Conservation (phyloP, 495 filamentous ascomycete species). For the Tuber aestivum region DNA sequence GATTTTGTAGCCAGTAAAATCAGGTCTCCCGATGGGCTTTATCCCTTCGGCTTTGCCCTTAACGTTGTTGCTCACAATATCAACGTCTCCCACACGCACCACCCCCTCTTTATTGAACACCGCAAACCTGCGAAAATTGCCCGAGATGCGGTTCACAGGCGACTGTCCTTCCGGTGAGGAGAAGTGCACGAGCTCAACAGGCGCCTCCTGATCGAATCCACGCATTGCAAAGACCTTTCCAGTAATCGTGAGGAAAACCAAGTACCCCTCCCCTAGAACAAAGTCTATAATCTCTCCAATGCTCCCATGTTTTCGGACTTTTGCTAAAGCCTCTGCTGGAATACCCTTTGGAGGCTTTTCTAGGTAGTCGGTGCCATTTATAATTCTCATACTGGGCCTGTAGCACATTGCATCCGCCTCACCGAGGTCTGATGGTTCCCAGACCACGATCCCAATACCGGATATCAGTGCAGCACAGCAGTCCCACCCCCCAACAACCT, state of each 20-base stretch:
- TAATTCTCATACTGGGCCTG: not conserved
- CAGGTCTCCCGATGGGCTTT: constrained; percentile 21
- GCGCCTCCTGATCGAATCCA: constrained; percentile 11
- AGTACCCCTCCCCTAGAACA: constrained; percentile 32
- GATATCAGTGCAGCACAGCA: constrained; percentile 34
- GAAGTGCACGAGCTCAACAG: constrained; percentile 34
- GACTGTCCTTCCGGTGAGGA: constrained; percentile 22
- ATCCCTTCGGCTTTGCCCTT: constrained; percentile 14
- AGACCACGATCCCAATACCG: constrained; percentile 30
- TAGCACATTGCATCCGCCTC: not conserved
- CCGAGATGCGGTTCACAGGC: constrained; percentile 31
- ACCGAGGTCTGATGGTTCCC: constrained; percentile 14
- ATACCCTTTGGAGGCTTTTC: not conserved
- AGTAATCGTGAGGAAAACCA: constrained; percentile 34
- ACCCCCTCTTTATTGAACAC: constrained; percentile 39
- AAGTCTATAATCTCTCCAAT: constrained; percentile 31
- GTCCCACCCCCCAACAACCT: constrained; percentile 39
- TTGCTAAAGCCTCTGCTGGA: not conserved
- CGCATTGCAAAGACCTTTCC: constrained; percentile 37
- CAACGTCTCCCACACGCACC: constrained; percentile 26
- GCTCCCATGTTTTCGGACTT: not conserved
- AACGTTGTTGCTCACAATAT: constrained; percentile 17
- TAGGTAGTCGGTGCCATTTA: not conserved
- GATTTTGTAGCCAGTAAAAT: constrained; percentile 24
- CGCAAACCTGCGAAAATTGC: constrained; percentile 33